Base-by-base conservation (phyloP, 2,329 filamentous ascomycete species). In the Aureobasidium sp. region DNA sequence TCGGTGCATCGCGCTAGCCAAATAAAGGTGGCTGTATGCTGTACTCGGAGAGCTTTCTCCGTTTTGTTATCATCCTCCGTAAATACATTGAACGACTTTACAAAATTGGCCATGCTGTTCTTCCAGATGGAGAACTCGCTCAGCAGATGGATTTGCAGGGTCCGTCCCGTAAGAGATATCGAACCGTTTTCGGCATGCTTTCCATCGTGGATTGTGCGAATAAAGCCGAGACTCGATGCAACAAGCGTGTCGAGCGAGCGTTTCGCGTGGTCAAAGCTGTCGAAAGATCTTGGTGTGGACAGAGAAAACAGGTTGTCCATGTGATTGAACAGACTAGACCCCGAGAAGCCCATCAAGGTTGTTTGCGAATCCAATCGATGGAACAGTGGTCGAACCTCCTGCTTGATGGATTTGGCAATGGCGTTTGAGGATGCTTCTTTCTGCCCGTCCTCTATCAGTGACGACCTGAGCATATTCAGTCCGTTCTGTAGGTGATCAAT, bases 401-500 rank as follows among this genome's bases (percentile, higher is more conserved):
- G 55, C 31, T 20, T 48, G 31, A 58, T 47, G 3, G 55, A 39
- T 20, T 37, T 58, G 20, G 41, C 31, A 20, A 47, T 48, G 6
- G 42, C 22, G 31, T 58, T 58, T 11, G 42, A 58, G 3, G 41
- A 48, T 22, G 17, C 29, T 20, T 20, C 29, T 12, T 27, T 37
- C 20, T 29, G 31, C 20, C 15, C 2, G 3, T 48, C 55, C 57
- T 53, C 25, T 8, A 17, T 9, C 5, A 51, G 34, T 17, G 41
- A 27, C n/a, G 39, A 36, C 36, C 41, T 48, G 59, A 64, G 48
- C n/a, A 64, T 66, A 27, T 68, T 65, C 29, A 73, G 69, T 3
- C 71, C 71, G 52, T 71, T 70, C 22, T 70, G 68, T 5, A 70
- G 64, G 55, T 74, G 72, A 42, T 70, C 66, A 12, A 73, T 53